These are phyloP conservation scores for Sordariomycetes sp. DNA, from an alignment of 2,329 filamentous ascomycete genomes.

Conservation along the genomic window DNA sequence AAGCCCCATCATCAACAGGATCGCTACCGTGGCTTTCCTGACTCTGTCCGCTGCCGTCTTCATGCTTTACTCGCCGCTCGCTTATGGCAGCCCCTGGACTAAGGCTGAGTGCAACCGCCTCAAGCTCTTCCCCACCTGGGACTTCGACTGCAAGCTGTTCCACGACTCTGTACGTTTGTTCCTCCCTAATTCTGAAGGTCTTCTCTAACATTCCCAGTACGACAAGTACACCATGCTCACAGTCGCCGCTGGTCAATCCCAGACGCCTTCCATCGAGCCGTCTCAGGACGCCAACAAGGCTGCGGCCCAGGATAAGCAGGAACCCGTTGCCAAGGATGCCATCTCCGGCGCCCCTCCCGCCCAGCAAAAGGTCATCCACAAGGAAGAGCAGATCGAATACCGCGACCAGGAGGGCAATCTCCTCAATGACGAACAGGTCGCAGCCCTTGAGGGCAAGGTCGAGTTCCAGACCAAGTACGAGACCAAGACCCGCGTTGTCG, in stretches of 20 bases:
- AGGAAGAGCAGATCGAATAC: slow-evolving; percentile 85
- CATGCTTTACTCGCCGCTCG: slow-evolving; percentile 74
- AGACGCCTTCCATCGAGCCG: slow-evolving; percentile 10
- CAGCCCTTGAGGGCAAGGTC: slow-evolving; percentile 80
- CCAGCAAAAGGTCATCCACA: slow-evolving; percentile 51
- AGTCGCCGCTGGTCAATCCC: slow-evolving; percentile 14
- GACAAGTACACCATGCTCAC: slow-evolving; percentile 31
- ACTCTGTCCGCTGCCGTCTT: slow-evolving; percentile 68
- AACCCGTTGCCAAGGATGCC: slow-evolving; percentile 8
- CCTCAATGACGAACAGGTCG: slow-evolving; percentile 74
- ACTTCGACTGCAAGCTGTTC: slow-evolving; percentile 98
- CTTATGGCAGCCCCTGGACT: slow-evolving; percentile 93
- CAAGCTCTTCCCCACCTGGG: slow-evolving; percentile 85
- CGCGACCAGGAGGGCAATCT: slow-evolving; percentile 90
- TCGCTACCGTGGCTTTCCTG: slow-evolving; percentile 66
- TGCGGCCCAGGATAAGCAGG: slow-evolving; percentile 3
- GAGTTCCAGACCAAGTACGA: slow-evolving; percentile 94
- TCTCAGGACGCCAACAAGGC: slow-evolving; percentile 3
- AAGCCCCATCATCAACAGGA: slow-evolving; percentile 60
- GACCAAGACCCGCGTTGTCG: slow-evolving; percentile 80
- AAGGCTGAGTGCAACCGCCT: slow-evolving; percentile 75
- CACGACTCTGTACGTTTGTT: slow-evolving; percentile 64
- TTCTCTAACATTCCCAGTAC: slow-evolving; percentile 26
- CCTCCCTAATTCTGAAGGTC: slow-evolving; percentile 3
- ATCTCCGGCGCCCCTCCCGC: slow-evolving; percentile 35